Conservation (phyloP, 192 early-diverging fungal species). For the Cladochytrium replicatum region DNA sequence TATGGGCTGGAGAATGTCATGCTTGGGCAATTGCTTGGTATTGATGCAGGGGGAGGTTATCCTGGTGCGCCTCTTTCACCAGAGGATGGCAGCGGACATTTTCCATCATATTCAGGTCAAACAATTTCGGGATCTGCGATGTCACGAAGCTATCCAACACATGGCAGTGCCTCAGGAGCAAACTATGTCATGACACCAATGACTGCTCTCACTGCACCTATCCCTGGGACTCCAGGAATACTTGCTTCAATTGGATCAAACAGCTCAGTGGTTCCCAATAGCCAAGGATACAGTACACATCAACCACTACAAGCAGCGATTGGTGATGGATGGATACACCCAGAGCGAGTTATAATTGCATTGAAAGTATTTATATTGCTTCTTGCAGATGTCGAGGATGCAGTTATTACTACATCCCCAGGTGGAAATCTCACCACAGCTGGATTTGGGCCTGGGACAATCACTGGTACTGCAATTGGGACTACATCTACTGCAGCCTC, state of each 20-base stretch:
- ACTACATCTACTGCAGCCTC: slow-evolving; percentile 18
- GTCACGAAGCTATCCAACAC: too few species aligned
- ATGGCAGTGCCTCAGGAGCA: not conserved
- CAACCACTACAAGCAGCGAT: slow-evolving; percentile 15
- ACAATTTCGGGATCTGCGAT: too few species aligned
- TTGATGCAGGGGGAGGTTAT: slow-evolving; percentile 26
- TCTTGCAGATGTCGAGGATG: slow-evolving; percentile 60
- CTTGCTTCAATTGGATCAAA: not conserved
- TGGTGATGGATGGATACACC: slow-evolving; percentile 35
- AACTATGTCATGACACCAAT: too few species aligned
- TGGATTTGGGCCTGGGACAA: slow-evolving; percentile 4
- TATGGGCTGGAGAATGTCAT: slow-evolving; percentile 61
- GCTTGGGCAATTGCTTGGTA: slow-evolving; percentile 50
- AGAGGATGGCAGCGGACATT: not conserved
- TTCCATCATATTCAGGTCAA: too few species aligned
- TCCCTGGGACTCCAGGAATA: not conserved
- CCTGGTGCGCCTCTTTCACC: not conserved
- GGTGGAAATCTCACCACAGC: slow-evolving; percentile 9
- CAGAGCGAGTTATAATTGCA: slow-evolving; percentile 67
- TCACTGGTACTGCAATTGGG: slow-evolving; percentile 11
- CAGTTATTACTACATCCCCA: slow-evolving; percentile 1
- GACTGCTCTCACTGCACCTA: not conserved
- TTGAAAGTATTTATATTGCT: slow-evolving; percentile 63
- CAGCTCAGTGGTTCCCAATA: not conserved
- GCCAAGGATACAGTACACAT: slow-evolving; percentile 14